Conservation (phyloP, 768 basidiomycete species). For the Russula sp. region DNA sequence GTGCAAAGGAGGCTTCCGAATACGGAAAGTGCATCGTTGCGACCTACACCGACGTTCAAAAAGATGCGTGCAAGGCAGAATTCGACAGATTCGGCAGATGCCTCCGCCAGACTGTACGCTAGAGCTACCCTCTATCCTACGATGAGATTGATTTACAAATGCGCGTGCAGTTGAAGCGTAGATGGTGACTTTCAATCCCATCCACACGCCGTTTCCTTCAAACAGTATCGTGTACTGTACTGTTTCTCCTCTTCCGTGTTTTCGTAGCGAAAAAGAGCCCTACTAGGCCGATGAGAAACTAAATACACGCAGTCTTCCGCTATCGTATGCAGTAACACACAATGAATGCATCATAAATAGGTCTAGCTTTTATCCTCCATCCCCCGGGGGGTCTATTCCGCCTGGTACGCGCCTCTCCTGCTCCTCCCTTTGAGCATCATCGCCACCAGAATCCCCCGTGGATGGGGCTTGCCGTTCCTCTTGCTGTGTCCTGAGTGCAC, state of each 20-base stretch:
- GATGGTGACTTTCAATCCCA: constrained; percentile 34
- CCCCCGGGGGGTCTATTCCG: constrained; percentile 24
- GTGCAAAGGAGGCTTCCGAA: constrained; percentile 57
- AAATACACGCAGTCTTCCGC: constrained; percentile 5
- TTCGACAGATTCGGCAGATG: constrained; percentile 81
- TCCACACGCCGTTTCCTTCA: not conserved
- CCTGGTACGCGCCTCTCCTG: constrained; percentile 25
- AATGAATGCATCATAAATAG: constrained; percentile 10
- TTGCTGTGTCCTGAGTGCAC: constrained; percentile 27
- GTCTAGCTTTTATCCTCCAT: constrained; percentile 1
- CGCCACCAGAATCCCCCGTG: constrained; percentile 19
- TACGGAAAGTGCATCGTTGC: constrained; percentile 89
- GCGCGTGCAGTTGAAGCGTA: constrained; percentile 44
- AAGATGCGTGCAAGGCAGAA: constrained; percentile 78
- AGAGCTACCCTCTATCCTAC: not conserved
- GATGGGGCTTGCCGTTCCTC: constrained; percentile 23
- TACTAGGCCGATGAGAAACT: not conserved
- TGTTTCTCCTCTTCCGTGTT: not conserved
- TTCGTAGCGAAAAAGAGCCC: not conserved
- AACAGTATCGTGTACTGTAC: too few species aligned
- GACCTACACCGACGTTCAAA: constrained; percentile 75
- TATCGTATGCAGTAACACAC: constrained; percentile 4
- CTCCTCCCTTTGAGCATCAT: constrained; percentile 30
- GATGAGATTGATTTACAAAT: not conserved
- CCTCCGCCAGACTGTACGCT: constrained; percentile 65